Evolutionary conservation across 768 basidiomycete species (phyloP).

Genomic region (Myochromella boudieri): DNA sequence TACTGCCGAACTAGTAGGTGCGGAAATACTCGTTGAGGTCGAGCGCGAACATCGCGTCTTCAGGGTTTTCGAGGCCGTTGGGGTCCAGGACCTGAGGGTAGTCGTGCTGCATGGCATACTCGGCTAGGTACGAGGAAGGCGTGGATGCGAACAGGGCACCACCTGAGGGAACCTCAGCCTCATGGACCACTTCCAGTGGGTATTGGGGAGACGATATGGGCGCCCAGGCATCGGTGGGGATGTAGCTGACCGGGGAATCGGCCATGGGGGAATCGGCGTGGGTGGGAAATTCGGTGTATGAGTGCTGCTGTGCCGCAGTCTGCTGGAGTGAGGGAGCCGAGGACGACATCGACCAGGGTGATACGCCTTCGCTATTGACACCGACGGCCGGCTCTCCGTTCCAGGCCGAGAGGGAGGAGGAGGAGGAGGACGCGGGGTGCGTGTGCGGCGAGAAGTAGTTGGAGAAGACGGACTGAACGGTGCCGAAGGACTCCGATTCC

Average conservation of each 20-base stretch:
- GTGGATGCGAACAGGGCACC: no score
- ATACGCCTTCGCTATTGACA: neutral
- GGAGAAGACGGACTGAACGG: slow-evolving; percentile 11
- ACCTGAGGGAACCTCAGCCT: no score
- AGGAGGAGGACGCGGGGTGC: slow-evolving; percentile 20
- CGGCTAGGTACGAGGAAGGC: no score
- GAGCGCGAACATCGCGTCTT: slow-evolving; percentile 26
- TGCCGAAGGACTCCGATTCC: slow-evolving; percentile 14
- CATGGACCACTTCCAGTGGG: neutral
- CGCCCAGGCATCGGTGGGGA: slow-evolving; percentile 6
- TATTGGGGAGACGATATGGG: slow-evolving; percentile 1
- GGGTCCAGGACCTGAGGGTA: slow-evolving; percentile 6
- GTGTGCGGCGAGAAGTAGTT: slow-evolving; percentile 11
- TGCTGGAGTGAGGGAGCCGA: no score
- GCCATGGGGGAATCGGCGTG: no score
- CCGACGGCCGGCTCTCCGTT: slow-evolving; percentile 26
- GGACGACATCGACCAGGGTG: neutral
- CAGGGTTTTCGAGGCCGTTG: slow-evolving; percentile 5
- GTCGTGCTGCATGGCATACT: no score
- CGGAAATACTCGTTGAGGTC: slow-evolving; percentile 28
- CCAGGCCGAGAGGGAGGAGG: slow-evolving; percentile 42
- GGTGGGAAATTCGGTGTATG: no score
- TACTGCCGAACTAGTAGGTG: no score
- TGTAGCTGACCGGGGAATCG: no score
- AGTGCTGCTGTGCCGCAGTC: no score